Evolutionary conservation across 163 green algal genomes (phyloP).

Genomic region (Prototheca cutis): DNA sequence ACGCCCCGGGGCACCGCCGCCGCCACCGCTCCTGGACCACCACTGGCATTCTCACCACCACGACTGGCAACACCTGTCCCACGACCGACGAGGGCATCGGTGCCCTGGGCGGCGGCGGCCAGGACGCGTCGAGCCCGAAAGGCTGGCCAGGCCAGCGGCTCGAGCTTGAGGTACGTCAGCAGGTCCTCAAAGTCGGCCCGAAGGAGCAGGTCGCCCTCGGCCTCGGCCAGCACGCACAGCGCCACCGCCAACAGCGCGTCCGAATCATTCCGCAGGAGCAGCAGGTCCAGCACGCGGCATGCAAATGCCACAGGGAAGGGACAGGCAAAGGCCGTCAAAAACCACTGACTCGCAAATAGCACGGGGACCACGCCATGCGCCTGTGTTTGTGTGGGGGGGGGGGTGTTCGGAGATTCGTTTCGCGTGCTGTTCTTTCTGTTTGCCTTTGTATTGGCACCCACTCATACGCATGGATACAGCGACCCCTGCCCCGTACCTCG

Average conservation of each 20-base stretch:
- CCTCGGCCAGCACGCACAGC: slow-evolving; percentile 55
- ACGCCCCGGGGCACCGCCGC: too few relatives aligned
- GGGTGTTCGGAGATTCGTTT: too few relatives aligned
- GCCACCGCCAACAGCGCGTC: slow-evolving; percentile 37
- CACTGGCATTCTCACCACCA: not conserved
- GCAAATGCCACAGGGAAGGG: slow-evolving; percentile 72
- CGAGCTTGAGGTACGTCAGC: slow-evolving; percentile 66
- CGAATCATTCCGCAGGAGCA: slow-evolving; percentile 50
- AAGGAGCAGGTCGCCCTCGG: slow-evolving; percentile 49
- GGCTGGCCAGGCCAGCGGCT: slow-evolving; percentile 33
- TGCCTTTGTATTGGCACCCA: too few relatives aligned
- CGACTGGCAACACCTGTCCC: too few relatives aligned
- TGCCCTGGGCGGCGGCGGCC: slow-evolving; percentile 25
- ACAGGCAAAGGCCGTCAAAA: slow-evolving; percentile 76
- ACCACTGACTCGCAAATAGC: slow-evolving; percentile 79
- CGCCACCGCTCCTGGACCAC: not conserved
- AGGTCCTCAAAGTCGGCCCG: slow-evolving; percentile 70
- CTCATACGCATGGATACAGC: too few relatives aligned
- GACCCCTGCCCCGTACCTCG: too few relatives aligned
- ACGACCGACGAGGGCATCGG: not conserved
- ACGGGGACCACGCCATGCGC: slow-evolving; percentile 51
- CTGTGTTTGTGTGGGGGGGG: too few relatives aligned
- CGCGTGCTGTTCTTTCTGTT: too few relatives aligned
- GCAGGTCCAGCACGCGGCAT: slow-evolving; percentile 69
- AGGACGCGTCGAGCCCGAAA: slow-evolving; percentile 32